phyloP scores from a whole-genome alignment of 2,329 filamentous ascomycete genomes.

The Cadophora malorum region DNA sequence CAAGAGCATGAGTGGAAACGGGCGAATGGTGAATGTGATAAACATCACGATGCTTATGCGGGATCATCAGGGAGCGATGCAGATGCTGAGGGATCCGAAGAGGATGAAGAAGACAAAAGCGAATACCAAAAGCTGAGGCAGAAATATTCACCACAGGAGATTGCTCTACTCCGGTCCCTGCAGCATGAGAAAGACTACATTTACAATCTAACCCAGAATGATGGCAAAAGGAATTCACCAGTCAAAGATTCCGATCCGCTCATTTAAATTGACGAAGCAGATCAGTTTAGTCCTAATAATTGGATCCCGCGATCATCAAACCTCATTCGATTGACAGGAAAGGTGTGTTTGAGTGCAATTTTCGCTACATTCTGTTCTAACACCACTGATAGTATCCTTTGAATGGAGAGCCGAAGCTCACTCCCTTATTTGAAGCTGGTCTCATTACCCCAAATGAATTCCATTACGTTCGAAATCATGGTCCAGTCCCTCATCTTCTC shows the following conservation, averaged over 20 bases:
- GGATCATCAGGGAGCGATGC: constrained; percentile 23
- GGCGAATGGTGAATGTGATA: constrained; percentile 29
- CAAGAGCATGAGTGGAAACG: constrained; percentile 31
- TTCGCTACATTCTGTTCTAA: neutral
- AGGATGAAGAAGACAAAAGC: constrained; percentile 35
- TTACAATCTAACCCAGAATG: constrained; percentile 49
- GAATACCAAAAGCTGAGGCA: constrained; percentile 45
- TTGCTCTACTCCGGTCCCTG: constrained; percentile 50
- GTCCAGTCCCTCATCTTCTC: constrained; percentile 52
- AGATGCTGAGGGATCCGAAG: constrained; percentile 22
- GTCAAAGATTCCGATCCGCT: constrained; percentile 43
- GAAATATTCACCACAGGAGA: constrained; percentile 51
- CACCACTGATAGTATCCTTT: constrained; percentile 50
- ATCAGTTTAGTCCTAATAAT: constrained; percentile 59
- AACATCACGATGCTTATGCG: constrained; percentile 35
- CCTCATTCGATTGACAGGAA: constrained; percentile 58
- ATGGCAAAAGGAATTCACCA: constrained; percentile 50
- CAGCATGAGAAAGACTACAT: constrained; percentile 53
- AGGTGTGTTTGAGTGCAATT: constrained; percentile 33
- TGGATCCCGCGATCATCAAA: constrained; percentile 56
- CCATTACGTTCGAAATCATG: constrained; percentile 61
- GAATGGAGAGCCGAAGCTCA: constrained; percentile 55
- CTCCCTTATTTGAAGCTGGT: constrained; percentile 45
- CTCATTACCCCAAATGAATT: constrained; percentile 53
- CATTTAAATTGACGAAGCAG: constrained; percentile 53